Percentiles rank a stretch among this genome's conserved stretches.
These are phyloP conservation scores for Syncephalastrum monosporum DNA, from an alignment of 371 early-diverging fungal genomes.

Conservation along the genomic window DNA sequence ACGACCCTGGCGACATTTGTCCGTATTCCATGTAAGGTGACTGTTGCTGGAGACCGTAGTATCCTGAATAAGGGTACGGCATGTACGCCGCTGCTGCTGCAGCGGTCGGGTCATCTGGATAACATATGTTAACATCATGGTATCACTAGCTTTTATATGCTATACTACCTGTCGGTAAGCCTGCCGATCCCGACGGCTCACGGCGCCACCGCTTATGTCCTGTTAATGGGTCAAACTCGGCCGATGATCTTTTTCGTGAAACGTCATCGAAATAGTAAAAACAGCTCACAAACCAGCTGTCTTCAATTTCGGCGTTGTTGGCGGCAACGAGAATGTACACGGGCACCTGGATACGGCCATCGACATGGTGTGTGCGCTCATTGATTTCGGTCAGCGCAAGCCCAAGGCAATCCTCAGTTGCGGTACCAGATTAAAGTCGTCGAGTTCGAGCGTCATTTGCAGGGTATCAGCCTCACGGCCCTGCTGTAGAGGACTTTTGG, in stretches of 20 bases:
- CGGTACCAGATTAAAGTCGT: conserved; percentile 9
- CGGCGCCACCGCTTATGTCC: not conserved
- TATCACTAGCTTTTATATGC: conserved; percentile 5
- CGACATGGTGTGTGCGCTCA: conserved; percentile 14
- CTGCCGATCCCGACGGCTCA: too few species aligned
- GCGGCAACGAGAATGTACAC: conserved; percentile 18
- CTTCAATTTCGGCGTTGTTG: conserved; percentile 15
- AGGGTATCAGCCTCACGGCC: conserved; percentile 20
- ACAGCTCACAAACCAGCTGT: conserved; percentile 28
- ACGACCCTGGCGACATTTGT: too few species aligned
- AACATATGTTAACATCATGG: conserved; percentile 1
- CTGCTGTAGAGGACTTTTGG: conserved; percentile 22
- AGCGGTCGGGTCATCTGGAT: conserved; percentile 3
- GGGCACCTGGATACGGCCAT: conserved; percentile 20
- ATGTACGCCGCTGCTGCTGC: conserved; percentile 14
- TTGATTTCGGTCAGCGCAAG: conserved; percentile 19
- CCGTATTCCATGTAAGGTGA: conserved; percentile 17
- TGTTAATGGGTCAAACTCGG: conserved; percentile 12
- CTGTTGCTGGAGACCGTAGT: conserved; percentile 11
- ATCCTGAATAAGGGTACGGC: conserved; percentile 7
- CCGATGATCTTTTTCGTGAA: conserved; percentile 23
- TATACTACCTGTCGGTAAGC: not conserved
- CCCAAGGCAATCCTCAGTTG: conserved; percentile 23
- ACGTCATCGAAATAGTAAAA: conserved; percentile 15
- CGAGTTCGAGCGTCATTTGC: conserved; percentile 15